phyloP scores from a whole-genome alignment of 495 filamentous ascomycete species.

The Aspergillus indologenus region DNA sequence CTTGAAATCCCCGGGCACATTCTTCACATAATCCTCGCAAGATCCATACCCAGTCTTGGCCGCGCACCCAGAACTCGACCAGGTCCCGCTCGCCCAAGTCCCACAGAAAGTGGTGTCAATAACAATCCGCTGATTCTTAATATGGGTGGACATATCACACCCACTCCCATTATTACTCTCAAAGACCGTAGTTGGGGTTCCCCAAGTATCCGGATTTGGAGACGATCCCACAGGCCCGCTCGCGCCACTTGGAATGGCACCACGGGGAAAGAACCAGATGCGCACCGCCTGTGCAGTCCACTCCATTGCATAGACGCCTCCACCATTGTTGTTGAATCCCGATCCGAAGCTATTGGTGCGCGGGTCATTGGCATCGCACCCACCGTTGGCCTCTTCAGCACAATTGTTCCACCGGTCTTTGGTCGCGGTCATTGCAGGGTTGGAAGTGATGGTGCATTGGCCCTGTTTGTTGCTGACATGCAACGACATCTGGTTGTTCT shows the following conservation, averaged over 20 bases:
- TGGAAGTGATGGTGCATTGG: neutral
- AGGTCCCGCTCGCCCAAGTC: neutral
- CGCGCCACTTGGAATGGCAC: neutral
- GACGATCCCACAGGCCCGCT: neutral
- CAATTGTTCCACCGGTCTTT: neutral
- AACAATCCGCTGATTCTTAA: neutral
- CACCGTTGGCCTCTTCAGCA: neutral
- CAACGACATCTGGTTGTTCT: no score
- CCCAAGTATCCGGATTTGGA: neutral
- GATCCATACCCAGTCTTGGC: neutral
- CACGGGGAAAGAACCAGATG: neutral
- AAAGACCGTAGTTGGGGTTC: neutral
- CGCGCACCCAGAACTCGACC: neutral
- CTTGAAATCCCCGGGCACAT: neutral
- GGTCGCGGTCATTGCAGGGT: neutral
- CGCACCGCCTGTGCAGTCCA: neutral
- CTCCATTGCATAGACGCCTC: slow-evolving; percentile 2
- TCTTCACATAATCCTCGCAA: slow-evolving; percentile 2
- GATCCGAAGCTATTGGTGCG: neutral
- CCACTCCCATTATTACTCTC: neutral
- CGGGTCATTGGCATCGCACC: neutral
- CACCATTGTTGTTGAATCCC: neutral
- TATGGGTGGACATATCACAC: neutral
- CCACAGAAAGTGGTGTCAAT: neutral
- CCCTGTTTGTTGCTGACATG: neutral